Conservation (phyloP, 2,329 filamentous ascomycete species). For the Fonsecaea nubica region DNA sequence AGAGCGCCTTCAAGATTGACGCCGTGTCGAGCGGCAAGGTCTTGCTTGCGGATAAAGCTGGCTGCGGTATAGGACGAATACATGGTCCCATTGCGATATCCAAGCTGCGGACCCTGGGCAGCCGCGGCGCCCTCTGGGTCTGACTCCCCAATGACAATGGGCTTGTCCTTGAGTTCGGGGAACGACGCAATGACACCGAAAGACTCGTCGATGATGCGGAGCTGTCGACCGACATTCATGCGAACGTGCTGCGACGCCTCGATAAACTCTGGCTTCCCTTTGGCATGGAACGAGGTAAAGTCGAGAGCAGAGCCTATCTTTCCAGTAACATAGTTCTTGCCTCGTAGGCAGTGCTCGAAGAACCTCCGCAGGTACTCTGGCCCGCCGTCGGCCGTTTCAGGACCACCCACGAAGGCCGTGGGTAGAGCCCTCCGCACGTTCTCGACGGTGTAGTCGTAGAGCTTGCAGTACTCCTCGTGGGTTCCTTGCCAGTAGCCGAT, state of each 20-base stretch:
- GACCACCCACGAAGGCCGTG: not conserved
- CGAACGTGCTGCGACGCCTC: constrained; percentile 3
- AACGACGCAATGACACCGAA: constrained; percentile 10
- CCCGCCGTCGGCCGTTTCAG: constrained; percentile 4
- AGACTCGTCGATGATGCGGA: constrained; percentile 7
- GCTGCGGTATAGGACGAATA: constrained; percentile 13
- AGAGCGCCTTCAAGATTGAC: constrained; percentile 4
- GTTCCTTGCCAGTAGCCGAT: constrained; percentile 15
- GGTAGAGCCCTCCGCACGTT: constrained; percentile 3
- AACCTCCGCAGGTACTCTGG: constrained; percentile 4
- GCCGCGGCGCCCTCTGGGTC: constrained; percentile 13
- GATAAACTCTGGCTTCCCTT: not conserved
- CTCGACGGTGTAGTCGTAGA: constrained; percentile 4
- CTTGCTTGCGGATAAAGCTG: constrained; percentile 8
- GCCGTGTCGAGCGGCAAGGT: not conserved
- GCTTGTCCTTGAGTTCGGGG: constrained; percentile 5
- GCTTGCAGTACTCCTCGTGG: constrained; percentile 6
- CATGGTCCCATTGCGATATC: constrained; percentile 7
- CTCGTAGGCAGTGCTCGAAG: constrained; percentile 8
- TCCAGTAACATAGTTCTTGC: not conserved
- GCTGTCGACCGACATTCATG: constrained; percentile 4
- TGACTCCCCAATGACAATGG: constrained; percentile 10
- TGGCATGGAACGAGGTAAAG: constrained; percentile 11
- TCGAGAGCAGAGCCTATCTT: constrained; percentile 4
- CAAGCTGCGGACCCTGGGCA: constrained; percentile 10